phyloP scores from a whole-genome alignment of 2,329 filamentous ascomycete species.

The Arthrinium puccinioides region DNA sequence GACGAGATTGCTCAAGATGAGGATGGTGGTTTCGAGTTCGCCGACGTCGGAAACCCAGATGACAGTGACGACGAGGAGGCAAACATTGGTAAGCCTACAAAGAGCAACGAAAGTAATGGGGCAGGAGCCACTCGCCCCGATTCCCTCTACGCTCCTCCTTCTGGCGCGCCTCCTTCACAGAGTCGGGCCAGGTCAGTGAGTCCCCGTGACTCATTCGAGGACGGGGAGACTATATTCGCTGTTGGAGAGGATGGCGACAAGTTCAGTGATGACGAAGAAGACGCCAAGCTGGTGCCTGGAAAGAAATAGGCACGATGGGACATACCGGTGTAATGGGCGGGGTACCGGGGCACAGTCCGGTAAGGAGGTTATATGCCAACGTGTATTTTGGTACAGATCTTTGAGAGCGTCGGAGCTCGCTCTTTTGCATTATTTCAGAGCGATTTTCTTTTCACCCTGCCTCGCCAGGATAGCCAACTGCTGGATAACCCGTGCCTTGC shows the following conservation, averaged over 20 bases:
- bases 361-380: no score
- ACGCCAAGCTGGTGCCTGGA: constrained; percentile 4
- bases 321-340: no score
- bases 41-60: constrained; percentile 73
- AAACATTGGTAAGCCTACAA: constrained; percentile 32
- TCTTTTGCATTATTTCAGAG: no score
- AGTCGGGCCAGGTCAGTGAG: constrained; percentile 39
- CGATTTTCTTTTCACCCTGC: no score
- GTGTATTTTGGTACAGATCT: no score
- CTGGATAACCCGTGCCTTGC: no score
- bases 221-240: constrained; percentile 93
- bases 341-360: no score
- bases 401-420: no score
- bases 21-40: constrained; percentile 90
- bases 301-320: no score
- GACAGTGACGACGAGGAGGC: constrained; percentile 55
- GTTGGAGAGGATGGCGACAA: constrained; percentile 80
- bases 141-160: constrained; percentile 7
- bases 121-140: background rate
- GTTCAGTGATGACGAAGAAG: constrained; percentile 67
- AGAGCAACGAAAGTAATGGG: constrained; percentile 10
- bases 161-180: constrained; percentile 15
- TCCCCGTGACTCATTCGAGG: constrained; percentile 51
- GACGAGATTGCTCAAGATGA: constrained; percentile 98
- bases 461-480: no score